Conservation (phyloP, 2,329 filamentous ascomycete species). For the Curvularia sp. region DNA sequence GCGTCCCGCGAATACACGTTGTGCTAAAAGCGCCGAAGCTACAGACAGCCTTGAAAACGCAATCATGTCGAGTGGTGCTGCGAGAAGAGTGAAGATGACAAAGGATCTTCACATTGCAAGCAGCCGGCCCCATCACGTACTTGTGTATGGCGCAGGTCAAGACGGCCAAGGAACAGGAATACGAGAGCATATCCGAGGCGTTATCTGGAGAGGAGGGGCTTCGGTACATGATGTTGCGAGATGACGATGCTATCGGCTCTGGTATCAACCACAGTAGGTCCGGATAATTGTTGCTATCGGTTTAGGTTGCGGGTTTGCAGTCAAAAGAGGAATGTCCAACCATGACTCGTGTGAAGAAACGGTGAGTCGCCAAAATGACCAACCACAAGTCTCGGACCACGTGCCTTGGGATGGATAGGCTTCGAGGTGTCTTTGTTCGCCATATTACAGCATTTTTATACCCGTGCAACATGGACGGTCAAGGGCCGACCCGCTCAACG, state of each 20-base stretch:
- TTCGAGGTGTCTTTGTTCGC: not conserved
- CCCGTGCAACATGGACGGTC: not conserved
- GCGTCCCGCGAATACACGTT: conserved; percentile 16
- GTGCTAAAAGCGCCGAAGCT: conserved; percentile 20
- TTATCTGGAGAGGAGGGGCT: conserved; percentile 7
- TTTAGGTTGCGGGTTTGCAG: conserved; percentile 1
- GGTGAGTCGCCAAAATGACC: conserved; percentile 12
- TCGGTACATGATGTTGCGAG: conserved; percentile 15
- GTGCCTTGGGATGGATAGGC: not conserved
- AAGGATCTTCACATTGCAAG: not conserved
- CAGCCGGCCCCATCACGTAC: not conserved
- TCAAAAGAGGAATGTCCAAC: conserved; percentile 8
- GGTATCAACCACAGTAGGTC: conserved; percentile 2
- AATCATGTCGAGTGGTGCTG: conserved; percentile 13
- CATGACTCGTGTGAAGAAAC: conserved; percentile 8
- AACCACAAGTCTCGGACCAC: conserved; percentile 2
- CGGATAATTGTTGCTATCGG: conserved; percentile 9
- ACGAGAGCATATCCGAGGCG: conserved; percentile 6
- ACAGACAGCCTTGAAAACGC: conserved; percentile 19
- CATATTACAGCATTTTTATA: conserved; percentile 4
- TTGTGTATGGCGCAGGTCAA: not conserved
- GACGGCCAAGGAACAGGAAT: conserved; percentile 6
- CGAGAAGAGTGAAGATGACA: not conserved
- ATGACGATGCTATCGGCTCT: conserved; percentile 4
- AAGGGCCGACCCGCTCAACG: conserved; percentile 11